phyloP scores from a whole-genome alignment of 805 yeast genomes.

The Candida nemodendra region DNA sequence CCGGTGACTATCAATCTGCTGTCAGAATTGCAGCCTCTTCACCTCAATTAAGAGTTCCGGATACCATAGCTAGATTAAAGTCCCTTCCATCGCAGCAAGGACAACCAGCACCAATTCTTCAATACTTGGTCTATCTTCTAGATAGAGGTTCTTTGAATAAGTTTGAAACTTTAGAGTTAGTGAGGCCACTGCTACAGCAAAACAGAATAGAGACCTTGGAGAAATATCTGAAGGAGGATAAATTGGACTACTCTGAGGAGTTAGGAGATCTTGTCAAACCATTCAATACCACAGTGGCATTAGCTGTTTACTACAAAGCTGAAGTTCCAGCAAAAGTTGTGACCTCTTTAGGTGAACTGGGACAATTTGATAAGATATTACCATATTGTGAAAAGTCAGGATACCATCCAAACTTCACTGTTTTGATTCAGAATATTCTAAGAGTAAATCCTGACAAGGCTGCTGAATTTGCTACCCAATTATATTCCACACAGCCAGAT shows the following conservation, averaged over 20 bases:
- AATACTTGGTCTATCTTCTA: slow-evolving; percentile 85
- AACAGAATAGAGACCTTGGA: slow-evolving; percentile 91
- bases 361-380: slow-evolving; percentile 92
- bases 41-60: slow-evolving; percentile 88
- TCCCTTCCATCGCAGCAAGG: slow-evolving; percentile 91
- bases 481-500: slow-evolving; percentile 61
- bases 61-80: slow-evolving; percentile 90
- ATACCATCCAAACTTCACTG: slow-evolving; percentile 86
- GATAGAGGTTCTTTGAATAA: slow-evolving; percentile 92
- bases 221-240: slow-evolving; percentile 95
- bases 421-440: slow-evolving; percentile 84
- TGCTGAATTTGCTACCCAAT: slow-evolving; percentile 90
- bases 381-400: slow-evolving; percentile 91
- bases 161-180: slow-evolving; percentile 91
- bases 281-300: slow-evolving; percentile 77
- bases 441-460: slow-evolving; percentile 97
- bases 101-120: slow-evolving; percentile 88
- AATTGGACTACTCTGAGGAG: slow-evolving; percentile 93
- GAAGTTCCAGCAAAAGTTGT: slow-evolving; percentile 86
- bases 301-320: slow-evolving; percentile 87
- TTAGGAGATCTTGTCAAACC: slow-evolving; percentile 95
- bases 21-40: slow-evolving; percentile 97
- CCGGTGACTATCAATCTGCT: slow-evolving; percentile 87
- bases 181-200: slow-evolving; percentile 92
- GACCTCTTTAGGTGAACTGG: slow-evolving; percentile 87